Evolutionary conservation across 805 yeast genomes (phyloP), one percentile per base, ranked within the genome.

Genomic region (Kodamaea hsintzibuensis): DNA sequence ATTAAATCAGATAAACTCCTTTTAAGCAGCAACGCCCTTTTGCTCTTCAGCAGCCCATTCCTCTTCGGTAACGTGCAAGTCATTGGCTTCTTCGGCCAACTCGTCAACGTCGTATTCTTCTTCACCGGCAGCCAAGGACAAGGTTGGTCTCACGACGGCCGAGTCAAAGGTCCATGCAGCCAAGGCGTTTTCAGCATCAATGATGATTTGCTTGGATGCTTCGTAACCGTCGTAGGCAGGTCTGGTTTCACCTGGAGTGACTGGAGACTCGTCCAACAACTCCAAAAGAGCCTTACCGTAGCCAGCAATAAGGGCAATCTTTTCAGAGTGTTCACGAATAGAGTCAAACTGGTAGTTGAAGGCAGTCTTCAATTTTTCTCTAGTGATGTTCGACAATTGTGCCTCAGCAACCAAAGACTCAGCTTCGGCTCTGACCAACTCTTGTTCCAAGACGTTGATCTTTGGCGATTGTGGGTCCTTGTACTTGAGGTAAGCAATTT

Each of bases 331-430:
- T 80, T 93, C 99, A 74, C 97, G 89, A 61, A 88, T 80, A 55
- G 98, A 89, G 73, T 95, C 98, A 66, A 93, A 93, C 78, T 93
- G 97, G 79, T 93, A 92, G 80, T 89, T 86, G 83, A 89, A 95
- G 52, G 98, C 96, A 62, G 97, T 95, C 87, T 95, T 95, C 72
- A 93, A 82, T 81, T 92, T 92, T 79, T 92, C 98, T 77, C 99
- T 89, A 66, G 98, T 93, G 77, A 95, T 93, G 81, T 93, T 93
- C 59, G 97, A 90, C 71, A 93, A 85, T 81, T 93, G 99, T 56
- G 98, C 98, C 81, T 93, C 99, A 56, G 99, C 99, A 66, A 93
- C 99, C 65, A 93, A 85, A 50, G 97, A 91, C 80, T 95, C 98
- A 62, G 98, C 98, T 82, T 93, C 99, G 50, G 98, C 98, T 77